phyloP scores from a whole-genome alignment of 2,329 filamentous ascomycete species.

The Cladophialophora bantiana region DNA sequence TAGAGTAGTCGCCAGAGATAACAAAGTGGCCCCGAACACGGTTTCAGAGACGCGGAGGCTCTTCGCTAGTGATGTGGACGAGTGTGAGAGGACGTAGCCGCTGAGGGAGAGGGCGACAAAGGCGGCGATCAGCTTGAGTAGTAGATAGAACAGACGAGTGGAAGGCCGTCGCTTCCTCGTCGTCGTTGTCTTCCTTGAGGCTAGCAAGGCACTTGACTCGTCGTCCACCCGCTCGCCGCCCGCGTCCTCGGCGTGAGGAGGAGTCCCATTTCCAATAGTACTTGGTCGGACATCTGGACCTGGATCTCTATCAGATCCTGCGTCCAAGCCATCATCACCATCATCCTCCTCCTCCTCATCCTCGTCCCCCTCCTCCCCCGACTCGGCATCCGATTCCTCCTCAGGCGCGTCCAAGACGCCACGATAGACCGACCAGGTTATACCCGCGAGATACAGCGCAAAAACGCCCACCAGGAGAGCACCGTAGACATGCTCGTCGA shows the following conservation, averaged over 20 bases:
- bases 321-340: neutral
- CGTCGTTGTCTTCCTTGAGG: slow-evolving; percentile 21
- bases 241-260: neutral
- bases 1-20: slow-evolving; percentile 61
- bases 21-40: slow-evolving; percentile 56
- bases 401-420: slow-evolving; percentile 54
- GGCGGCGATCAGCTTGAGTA: slow-evolving; percentile 54
- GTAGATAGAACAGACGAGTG: slow-evolving; percentile 48
- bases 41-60: slow-evolving; percentile 54
- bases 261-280: neutral
- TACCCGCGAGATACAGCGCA: slow-evolving; percentile 53
- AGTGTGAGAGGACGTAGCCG: slow-evolving; percentile 59
- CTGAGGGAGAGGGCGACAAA: slow-evolving; percentile 55
- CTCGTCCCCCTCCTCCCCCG: neutral
- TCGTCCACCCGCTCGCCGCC: neutral
- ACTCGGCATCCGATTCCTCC: slow-evolving; percentile 52
- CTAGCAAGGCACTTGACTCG: slow-evolving; percentile 9
- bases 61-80: slow-evolving; percentile 51
- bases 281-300: neutral
- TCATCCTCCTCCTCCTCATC: neutral
- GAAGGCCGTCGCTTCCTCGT: slow-evolving; percentile 34
- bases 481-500: slow-evolving; percentile 44
- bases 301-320: neutral
- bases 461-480: slow-evolving; percentile 53
- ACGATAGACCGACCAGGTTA: slow-evolving; percentile 55